A percentile compares a stretch with the other conserved stretches of the same genome.
phyloP scores from a whole-genome alignment of 805 yeast species.

The Yamadazyma sp. region DNA sequence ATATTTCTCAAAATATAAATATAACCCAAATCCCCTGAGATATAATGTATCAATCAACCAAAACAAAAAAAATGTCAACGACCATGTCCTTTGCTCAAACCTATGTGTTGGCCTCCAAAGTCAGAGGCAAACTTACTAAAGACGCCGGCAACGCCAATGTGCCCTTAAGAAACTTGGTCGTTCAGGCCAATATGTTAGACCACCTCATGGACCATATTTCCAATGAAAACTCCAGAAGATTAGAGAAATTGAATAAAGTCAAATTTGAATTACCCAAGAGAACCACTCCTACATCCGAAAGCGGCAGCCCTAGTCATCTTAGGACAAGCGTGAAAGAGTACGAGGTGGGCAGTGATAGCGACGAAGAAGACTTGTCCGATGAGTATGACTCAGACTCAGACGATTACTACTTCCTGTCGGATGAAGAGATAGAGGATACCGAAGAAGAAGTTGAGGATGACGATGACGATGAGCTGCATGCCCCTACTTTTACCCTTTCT shows the following conservation, averaged over 20 bases:
- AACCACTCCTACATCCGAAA: conserved; percentile 11
- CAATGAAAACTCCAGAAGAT: conserved; percentile 29
- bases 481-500: conserved; percentile 6
- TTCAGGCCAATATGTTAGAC: conserved; percentile 73
- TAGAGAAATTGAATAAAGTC: conserved; percentile 15
- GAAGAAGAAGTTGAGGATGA: conserved; percentile 19
- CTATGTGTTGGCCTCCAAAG: conserved; percentile 62
- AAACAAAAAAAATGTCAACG: conserved; percentile 4
- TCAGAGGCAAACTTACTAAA: conserved; percentile 59
- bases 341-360: conserved; percentile 35
- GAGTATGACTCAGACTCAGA: conserved; percentile 21
- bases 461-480: neutral
- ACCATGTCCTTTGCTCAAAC: conserved; percentile 47
- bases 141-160: conserved; percentile 62
- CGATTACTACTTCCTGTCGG: conserved; percentile 22
- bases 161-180: conserved; percentile 56
- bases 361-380: too few species aligned
- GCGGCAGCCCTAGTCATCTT: conserved; percentile 10
- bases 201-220: conserved; percentile 54
- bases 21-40: conserved; percentile 6
- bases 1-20: too few species aligned
- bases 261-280: conserved; percentile 13
- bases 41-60: neutral
- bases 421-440: too few species aligned
- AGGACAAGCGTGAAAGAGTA: conserved; percentile 37